Evolutionary conservation across 495 filamentous ascomycete genomes (phyloP), one percentile per base, ranked within the genome.

Genomic region (Ramalina intermedia): DNA sequence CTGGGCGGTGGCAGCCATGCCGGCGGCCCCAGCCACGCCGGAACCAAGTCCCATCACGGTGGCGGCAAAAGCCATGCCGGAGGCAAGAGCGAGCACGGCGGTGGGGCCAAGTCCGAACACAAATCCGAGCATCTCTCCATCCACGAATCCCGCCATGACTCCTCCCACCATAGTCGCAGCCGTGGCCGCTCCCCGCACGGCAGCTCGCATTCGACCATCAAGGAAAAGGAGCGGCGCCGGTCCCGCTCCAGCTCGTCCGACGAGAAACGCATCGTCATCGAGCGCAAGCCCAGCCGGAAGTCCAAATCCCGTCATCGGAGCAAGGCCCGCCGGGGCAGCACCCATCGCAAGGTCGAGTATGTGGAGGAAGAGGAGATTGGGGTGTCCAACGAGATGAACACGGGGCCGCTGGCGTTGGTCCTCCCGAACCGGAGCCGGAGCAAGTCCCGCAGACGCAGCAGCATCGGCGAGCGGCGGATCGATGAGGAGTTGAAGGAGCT

Each of bases 401-500:
- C 69, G 23, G 73, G 75, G 1, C 69, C 70, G 2, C 55, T 87
- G 12, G 76, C 76, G 1, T 51, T 82, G 18, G 60, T 79, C 3
- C 66, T 76, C 14, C 72, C 69, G 9, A 40, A 46, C 12, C 40
- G 50, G 16, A 69, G 69, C 33, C 69, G 69, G 1, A 58, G 65
- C 43, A 67, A 55, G 44, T 52, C 49, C 36, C 36, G 50, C 21
- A 58, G 57, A 21, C 54, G 57, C 14, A 53, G 23, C 29, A 33
- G 29, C 29, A 33, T 33, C 2, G 52, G 63, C 37, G 74, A 79
- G 26, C 65, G 72, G 35, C 75, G 77, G 43, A 71, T 83, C 49
- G 66, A 69, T 45, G 66, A 71, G n/a, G 76, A 82, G 53, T 77
- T 81, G 46, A 64, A 63, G 18, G 59, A 62, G 2, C 66, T 83